Evolutionary conservation across 306 rosid genomes (phyloP), one percentile per base, ranked within the genome.

Genomic region (Castanopsis chinensis): DNA sequence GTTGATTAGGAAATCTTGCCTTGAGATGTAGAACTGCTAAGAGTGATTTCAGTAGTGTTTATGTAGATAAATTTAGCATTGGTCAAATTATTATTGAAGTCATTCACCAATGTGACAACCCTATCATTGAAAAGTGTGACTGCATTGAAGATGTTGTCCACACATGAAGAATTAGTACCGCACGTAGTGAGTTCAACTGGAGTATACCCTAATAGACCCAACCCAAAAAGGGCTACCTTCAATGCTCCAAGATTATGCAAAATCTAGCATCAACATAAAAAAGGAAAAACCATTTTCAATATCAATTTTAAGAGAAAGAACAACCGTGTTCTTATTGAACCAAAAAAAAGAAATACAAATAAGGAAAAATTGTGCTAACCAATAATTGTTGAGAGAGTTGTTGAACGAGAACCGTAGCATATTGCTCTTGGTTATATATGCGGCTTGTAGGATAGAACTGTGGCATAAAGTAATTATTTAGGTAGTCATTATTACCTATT

Each of bases 401-500:
- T 5, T 64, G 21, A 27, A 17, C 9, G 4, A 85, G 83, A 35
- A 20, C 41, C 8, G 1, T n/a, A 4, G 88, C 83, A 75, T 71
- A 85, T 23, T 49, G 27, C 4, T 75, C 5, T 5, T 76, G 55
- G 27, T 73, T 55, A 30, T 14, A 85, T 12, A 9, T 12, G 9
- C 1, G 2, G 52, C 81, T 54, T 5, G 86, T 78, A 5, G 72
- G 17, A 53, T 65, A 83, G 21, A 17, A 8, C 4, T 4, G 3
- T 12, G 80, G 80, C 60, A 32, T 21, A 55, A 74, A 83, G 30
- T 83, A 83, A 52, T 79, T 83, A 35, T 35, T 35, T 35, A 35
- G 9, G 41, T 35, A 6, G 7, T 33, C 37, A 33, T 33, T 5
- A 33, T 33, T 33, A 33, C 37, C 37, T 33, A 33, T 33, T 5